Evolutionary conservation across 2,329 filamentous ascomycete species (phyloP).

Genomic region (Massarina eburnea): DNA sequence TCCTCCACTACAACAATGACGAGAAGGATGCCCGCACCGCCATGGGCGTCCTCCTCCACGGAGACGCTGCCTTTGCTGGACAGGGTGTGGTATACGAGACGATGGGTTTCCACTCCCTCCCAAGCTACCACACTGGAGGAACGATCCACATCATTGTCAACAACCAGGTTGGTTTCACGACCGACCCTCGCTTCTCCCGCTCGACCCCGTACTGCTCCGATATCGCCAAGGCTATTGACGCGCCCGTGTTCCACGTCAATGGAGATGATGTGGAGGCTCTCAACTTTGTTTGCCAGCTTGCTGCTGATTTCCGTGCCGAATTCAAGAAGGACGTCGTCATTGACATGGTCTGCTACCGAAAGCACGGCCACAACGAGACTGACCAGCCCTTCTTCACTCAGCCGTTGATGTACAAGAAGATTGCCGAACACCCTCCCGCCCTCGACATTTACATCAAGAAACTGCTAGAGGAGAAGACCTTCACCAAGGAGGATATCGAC

Average conservation of each 20-base stretch:
- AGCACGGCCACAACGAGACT: conserved; percentile 98
- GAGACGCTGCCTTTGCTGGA: conserved; percentile 93
- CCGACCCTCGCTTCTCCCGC: conserved; percentile 93
- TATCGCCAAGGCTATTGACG: conserved; percentile 98
- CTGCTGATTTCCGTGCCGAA: conserved; percentile 96
- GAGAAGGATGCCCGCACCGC: conserved; percentile 85
- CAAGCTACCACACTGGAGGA: conserved; percentile 94
- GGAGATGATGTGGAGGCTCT: conserved; percentile 97
- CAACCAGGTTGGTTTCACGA: conserved; percentile 99
- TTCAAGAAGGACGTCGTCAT: conserved; percentile 99
- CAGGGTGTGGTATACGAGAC: conserved; percentile 99
- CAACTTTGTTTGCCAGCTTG: conserved; percentile 96
- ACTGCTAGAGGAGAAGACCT: conserved; percentile 87
- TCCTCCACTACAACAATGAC: conserved; percentile 98
- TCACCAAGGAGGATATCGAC: conserved; percentile 95
- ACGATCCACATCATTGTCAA: conserved; percentile 97
- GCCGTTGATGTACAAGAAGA: conserved; percentile 98
- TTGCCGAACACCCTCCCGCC: conserved; percentile 78
- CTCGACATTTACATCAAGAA: conserved; percentile 91
- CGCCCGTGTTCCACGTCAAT: conserved; percentile 98
- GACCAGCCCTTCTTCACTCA: conserved; percentile 99
- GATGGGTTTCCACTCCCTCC: conserved; percentile 93
- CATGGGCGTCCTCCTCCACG: conserved; percentile 95
- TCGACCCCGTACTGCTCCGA: conserved; percentile 99
- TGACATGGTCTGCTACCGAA: conserved; percentile 98